These are phyloP conservation scores for Melastoma malabathricum DNA, from an alignment of 345 rosid species.

Conservation along the genomic window DNA sequence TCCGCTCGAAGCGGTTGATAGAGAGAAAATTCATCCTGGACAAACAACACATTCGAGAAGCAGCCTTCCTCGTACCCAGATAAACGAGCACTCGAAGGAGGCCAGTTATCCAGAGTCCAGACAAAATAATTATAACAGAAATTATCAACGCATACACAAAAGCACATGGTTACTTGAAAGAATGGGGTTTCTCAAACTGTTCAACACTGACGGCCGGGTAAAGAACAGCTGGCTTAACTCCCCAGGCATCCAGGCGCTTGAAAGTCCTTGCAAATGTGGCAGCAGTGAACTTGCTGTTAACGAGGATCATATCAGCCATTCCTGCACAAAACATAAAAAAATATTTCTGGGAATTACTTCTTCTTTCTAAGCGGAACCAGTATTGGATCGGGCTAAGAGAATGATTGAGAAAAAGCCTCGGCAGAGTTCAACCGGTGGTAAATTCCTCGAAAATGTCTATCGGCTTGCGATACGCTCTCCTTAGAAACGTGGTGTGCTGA, in stretches of 20 bases:
- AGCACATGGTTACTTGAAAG: slow-evolving; percentile 37
- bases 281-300: slow-evolving; percentile 82
- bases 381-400: not conserved
- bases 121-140: no score
- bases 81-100: no score
- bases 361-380: not conserved
- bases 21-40: slow-evolving; percentile 75
- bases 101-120: no score
- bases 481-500: slow-evolving; percentile 62
- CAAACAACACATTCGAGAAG: no score
- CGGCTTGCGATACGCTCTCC: slow-evolving; percentile 73
- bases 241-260: slow-evolving; percentile 54
- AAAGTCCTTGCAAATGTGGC: slow-evolving; percentile 76
- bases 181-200: slow-evolving; percentile 49
- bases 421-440: slow-evolving; percentile 48
- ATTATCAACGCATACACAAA: not conserved
- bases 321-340: slow-evolving; percentile 29
- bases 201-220: slow-evolving; percentile 78
- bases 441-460: slow-evolving; percentile 68
- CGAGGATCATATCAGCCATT: slow-evolving; percentile 81
- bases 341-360: slow-evolving; percentile 1
- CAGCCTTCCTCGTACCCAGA: no score
- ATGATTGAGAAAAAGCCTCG: not conserved
- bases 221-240: slow-evolving; percentile 67
- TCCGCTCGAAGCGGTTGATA: slow-evolving; percentile 81